phyloP scores from a whole-genome alignment of 2,329 filamentous ascomycete species.

The Curvularia spicifera region DNA sequence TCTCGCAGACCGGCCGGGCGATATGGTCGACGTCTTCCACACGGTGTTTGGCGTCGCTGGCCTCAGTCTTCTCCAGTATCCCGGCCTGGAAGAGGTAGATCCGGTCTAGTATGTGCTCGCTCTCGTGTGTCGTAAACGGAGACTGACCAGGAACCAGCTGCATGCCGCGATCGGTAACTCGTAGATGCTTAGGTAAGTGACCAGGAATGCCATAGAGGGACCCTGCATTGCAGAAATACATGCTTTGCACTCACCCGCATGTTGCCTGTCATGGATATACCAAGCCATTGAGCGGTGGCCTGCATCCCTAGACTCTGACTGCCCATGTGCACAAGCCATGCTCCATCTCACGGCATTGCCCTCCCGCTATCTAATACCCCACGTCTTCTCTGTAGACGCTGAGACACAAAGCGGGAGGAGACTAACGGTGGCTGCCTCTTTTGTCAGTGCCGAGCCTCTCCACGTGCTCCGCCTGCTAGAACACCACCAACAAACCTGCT shows the following conservation, averaged over 20 bases:
- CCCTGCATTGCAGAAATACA: background rate
- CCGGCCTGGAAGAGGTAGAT: constrained; percentile 80
- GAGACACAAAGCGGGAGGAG: constrained; percentile 77
- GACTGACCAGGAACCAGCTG: constrained; percentile 39
- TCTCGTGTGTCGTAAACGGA: background rate
- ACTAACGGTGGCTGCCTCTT: constrained; percentile 53
- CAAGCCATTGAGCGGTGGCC: background rate
- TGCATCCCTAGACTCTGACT: background rate
- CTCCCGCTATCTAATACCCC: constrained; percentile 78
- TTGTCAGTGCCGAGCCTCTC: constrained; percentile 28
- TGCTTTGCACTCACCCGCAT: background rate
- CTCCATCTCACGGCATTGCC: constrained; percentile 15
- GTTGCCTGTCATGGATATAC: background rate
- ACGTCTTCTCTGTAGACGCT: constrained; percentile 59
- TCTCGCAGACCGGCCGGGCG: constrained; percentile 85
- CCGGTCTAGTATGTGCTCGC: constrained; percentile 73
- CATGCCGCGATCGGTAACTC: constrained; percentile 50
- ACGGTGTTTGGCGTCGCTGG: constrained; percentile 89
- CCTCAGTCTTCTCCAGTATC: constrained; percentile 79
- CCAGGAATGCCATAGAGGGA: background rate
- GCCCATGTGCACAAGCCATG: background rate
- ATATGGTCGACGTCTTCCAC: constrained; percentile 98
- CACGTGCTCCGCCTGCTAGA: constrained; percentile 43
- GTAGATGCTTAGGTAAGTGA: constrained; percentile 39
- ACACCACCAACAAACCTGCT: constrained; percentile 37